A percentile compares a stretch with the other conserved stretches of the same genome.
Evolutionary conservation across 106 monocot genomes (phyloP).

Genomic region (Xerophyta viscosa): DNA sequence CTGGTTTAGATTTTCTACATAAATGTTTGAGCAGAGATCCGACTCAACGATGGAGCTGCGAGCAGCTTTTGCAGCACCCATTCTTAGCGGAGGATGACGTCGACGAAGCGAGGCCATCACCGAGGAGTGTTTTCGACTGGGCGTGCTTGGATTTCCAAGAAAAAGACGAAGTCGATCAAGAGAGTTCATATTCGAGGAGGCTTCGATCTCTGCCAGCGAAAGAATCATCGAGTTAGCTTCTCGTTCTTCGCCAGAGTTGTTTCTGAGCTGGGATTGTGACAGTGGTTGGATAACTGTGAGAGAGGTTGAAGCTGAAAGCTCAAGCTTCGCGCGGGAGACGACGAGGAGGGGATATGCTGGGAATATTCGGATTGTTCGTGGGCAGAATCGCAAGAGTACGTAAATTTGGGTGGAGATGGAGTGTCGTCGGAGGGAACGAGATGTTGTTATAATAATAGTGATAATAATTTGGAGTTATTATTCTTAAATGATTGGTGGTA

Average conservation of each 20-base stretch:
- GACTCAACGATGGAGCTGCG: conserved; percentile 39
- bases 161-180: conserved; percentile 13
- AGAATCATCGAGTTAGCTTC: conserved; percentile 26
- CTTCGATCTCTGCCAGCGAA: conserved; percentile 6
- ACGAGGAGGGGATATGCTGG: neutral
- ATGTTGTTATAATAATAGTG: no score
- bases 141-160: conserved; percentile 14
- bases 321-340: no score
- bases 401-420: no score
- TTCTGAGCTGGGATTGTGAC: conserved; percentile 4
- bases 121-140: conserved; percentile 46
- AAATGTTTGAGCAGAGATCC: conserved; percentile 47
- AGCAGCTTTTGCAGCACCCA: conserved; percentile 46
- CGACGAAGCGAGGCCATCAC: conserved; percentile 23
- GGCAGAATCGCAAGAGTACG: no score
- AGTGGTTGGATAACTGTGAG: conserved; percentile 49
- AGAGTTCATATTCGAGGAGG: neutral
- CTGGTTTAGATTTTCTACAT: conserved; percentile 38
- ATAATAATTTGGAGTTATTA: no score
- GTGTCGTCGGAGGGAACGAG: no score
- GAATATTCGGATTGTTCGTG: conserved; percentile 5
- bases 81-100: conserved; percentile 30
- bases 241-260: neutral
- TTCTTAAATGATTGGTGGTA: no score
- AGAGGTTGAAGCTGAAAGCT: neutral